Conservation (phyloP, 2,329 filamentous ascomycete species). For the Colletotrichum sidae region DNA sequence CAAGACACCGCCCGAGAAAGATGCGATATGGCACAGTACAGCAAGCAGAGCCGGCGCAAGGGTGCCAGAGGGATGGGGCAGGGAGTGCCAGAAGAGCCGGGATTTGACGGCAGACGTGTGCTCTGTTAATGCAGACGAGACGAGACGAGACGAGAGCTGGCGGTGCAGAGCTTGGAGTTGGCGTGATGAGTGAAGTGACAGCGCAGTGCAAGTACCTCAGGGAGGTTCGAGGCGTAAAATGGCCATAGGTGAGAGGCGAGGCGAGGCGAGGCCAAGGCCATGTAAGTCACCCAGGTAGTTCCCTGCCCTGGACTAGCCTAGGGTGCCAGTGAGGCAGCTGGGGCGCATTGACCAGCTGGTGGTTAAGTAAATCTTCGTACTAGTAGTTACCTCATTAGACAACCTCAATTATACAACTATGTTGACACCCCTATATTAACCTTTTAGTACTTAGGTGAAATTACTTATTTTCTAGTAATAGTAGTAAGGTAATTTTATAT, state of each 20-base stretch:
- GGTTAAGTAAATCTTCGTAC: no score
- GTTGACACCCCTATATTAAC: no score
- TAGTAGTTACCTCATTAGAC: no score
- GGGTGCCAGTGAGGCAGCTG: no score
- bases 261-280: background rate
- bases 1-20: constrained; percentile 22
- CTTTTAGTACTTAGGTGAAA: no score
- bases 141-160: constrained; percentile 4
- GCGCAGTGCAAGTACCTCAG: background rate
- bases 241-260: constrained; percentile 22
- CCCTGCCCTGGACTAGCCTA: no score
- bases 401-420: no score
- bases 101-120: background rate
- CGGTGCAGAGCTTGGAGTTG: background rate
- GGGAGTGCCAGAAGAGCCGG: constrained; percentile 14
- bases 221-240: constrained; percentile 8
- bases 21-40: background rate
- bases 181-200: background rate
- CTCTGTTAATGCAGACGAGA: no score
- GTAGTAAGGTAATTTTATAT: no score
- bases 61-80: constrained; percentile 21
- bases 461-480: no score
- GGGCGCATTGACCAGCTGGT: no score
- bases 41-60: constrained; percentile 30
- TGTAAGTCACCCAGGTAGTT: no score